Evolutionary conservation across 495 filamentous ascomycete species (phyloP).

Genomic region (Talaromyces ruber): DNA sequence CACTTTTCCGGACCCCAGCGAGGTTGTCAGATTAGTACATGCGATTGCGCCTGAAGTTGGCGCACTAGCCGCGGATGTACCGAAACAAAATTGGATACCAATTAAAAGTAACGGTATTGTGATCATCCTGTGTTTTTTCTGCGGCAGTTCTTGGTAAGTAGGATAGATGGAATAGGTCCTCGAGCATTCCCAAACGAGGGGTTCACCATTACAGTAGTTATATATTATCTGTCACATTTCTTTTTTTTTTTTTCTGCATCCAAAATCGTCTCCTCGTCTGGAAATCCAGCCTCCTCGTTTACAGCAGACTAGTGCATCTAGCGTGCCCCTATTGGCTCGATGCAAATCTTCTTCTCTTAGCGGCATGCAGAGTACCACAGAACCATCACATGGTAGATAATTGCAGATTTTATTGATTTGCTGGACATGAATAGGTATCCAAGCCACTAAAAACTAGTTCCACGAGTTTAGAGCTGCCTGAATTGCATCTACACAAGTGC

Average conservation of each 20-base stretch:
- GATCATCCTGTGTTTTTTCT: background rate
- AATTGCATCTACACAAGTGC: background rate
- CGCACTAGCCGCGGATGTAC: background rate
- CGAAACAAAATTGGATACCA: background rate
- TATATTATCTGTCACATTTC: background rate
- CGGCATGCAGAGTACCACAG: background rate
- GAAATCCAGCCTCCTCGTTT: background rate
- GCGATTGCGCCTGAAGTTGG: background rate
- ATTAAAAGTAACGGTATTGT: background rate
- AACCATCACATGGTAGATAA: background rate
- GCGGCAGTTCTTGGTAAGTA: background rate
- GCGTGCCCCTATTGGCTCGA: background rate
- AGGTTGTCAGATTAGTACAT: background rate
- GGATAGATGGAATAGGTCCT: background rate
- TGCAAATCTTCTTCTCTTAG: background rate
- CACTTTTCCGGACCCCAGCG: background rate
- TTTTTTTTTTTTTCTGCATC: background rate
- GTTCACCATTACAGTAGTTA: background rate
- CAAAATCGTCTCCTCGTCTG: background rate
- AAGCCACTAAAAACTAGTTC: background rate
- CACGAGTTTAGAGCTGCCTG: background rate
- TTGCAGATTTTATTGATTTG: background rate
- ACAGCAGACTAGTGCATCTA: background rate
- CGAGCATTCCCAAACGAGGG: background rate
- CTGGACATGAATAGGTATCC: background rate